These are phyloP conservation scores for Hygrocybe coccinea DNA, from an alignment of 768 basidiomycete genomes.

Conservation along the genomic window DNA sequence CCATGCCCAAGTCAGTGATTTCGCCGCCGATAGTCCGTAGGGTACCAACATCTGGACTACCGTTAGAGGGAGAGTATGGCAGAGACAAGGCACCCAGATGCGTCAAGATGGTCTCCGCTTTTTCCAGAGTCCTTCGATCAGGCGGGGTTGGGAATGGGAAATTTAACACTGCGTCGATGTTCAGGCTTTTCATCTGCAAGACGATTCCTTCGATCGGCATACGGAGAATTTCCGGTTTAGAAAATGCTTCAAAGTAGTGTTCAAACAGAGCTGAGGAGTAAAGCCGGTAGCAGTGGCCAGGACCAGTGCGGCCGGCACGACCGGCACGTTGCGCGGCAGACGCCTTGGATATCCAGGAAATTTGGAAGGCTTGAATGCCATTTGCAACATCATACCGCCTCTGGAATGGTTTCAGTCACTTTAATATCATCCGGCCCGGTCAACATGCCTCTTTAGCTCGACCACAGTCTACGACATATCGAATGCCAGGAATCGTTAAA, in stretches of 20 bases:
- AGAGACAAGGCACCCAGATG: slow-evolving; percentile 76
- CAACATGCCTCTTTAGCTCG: slow-evolving; percentile 80
- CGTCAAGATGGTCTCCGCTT: slow-evolving; percentile 76
- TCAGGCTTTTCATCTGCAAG: slow-evolving; percentile 98
- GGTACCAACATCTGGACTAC: slow-evolving; percentile 23
- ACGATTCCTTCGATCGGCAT: slow-evolving; percentile 97
- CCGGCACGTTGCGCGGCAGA: slow-evolving; percentile 93
- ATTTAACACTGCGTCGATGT: slow-evolving; percentile 92
- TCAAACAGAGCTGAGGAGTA: slow-evolving; percentile 96
- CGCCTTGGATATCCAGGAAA: slow-evolving; percentile 93
- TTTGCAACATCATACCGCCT: slow-evolving; percentile 75
- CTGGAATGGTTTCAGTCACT: slow-evolving; percentile 33
- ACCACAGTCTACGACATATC: slow-evolving; percentile 96
- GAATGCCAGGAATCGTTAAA: slow-evolving; percentile 92
- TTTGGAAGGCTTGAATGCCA: slow-evolving; percentile 87
- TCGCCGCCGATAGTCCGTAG: slow-evolving; percentile 42
- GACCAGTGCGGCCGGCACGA: slow-evolving; percentile 94
- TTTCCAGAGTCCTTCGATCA: slow-evolving; percentile 64
- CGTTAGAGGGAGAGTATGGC: slow-evolving; percentile 15
- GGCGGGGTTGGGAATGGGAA: slow-evolving; percentile 99
- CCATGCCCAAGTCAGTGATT: slow-evolving; percentile 85
- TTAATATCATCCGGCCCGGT: background rate
- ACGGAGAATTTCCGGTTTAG: slow-evolving; percentile 86
- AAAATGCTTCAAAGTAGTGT: slow-evolving; percentile 83
- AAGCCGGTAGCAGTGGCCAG: slow-evolving; percentile 95